A percentile compares a stretch with the other conserved stretches of the same genome.
phyloP scores from a whole-genome alignment of 768 basidiomycete species.

The Termitomyces sp. region DNA sequence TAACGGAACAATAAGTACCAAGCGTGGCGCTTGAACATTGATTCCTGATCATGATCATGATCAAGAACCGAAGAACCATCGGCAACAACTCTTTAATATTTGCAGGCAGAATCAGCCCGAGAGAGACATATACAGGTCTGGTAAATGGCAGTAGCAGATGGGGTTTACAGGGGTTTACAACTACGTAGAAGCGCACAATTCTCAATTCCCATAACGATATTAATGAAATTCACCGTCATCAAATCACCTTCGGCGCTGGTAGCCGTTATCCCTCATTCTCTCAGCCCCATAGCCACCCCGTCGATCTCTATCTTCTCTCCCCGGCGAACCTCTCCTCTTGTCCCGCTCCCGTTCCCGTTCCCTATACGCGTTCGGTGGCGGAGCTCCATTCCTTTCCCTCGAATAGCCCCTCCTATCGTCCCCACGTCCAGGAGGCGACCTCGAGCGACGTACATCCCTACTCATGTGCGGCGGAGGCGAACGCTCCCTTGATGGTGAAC shows the following conservation, averaged over 20 bases:
- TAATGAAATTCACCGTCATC: not conserved
- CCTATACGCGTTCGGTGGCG: not conserved
- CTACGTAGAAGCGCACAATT: not conserved
- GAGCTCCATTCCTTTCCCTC: slow-evolving; percentile 7
- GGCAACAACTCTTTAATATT: not conserved
- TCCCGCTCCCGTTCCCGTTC: slow-evolving; percentile 10
- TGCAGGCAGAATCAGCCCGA: not conserved
- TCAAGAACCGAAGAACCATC: too few relatives aligned
- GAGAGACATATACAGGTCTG: not conserved
- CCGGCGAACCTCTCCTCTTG: slow-evolving; percentile 6
- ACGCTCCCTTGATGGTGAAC: slow-evolving; percentile 13
- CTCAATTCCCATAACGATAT: not conserved
- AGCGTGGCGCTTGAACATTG: too few relatives aligned
- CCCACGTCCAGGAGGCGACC: slow-evolving; percentile 15
- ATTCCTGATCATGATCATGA: too few relatives aligned
- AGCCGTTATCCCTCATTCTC: slow-evolving; percentile 12
- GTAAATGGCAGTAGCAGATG: not conserved
- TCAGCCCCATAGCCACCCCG: slow-evolving; percentile 4
- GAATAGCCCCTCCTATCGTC: slow-evolving; percentile 9
- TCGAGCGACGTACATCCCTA: slow-evolving; percentile 14
- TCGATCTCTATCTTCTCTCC: slow-evolving; percentile 7
- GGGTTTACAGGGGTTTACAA: not conserved
- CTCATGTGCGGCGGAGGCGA: slow-evolving; percentile 20
- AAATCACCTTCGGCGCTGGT: slow-evolving; percentile 13
- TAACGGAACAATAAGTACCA: too few relatives aligned